These are phyloP conservation scores for Persicaria tinctoria DNA, from an alignment of 148 eudicot species.

Conservation along the genomic window DNA sequence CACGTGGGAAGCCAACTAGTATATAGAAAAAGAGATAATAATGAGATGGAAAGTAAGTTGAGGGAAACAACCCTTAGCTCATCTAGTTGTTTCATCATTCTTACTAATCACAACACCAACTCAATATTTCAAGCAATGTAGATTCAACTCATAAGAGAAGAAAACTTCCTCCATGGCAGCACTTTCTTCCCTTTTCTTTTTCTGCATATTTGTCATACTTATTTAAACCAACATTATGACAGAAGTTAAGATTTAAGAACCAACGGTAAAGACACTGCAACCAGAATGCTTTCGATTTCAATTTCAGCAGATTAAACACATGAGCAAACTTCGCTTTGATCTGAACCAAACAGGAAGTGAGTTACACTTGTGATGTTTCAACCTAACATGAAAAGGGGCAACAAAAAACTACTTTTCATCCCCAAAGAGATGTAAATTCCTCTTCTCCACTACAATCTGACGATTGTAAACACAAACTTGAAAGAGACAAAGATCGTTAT, in stretches of 20 bases:
- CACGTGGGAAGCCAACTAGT: too few species aligned
- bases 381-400: too few species aligned
- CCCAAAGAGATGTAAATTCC: too few species aligned
- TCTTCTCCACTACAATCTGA: too few species aligned
- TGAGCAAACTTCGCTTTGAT: background rate
- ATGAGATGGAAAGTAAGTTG: too few species aligned
- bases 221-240: background rate
- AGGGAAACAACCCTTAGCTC: too few species aligned
- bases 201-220: slow-evolving; percentile 32
- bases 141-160: slow-evolving; percentile 12
- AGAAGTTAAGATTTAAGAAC: background rate
- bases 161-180: slow-evolving; percentile 74
- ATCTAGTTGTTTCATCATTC: too few species aligned
- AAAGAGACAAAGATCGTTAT: background rate
- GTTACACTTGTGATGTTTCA: background rate
- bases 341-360: background rate
- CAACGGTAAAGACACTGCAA: background rate
- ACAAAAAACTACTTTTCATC: background rate
- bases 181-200: slow-evolving; percentile 51
- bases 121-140: too few species aligned
- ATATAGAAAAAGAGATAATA: too few species aligned
- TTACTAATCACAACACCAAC: too few species aligned
- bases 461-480: too few species aligned
- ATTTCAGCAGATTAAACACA: background rate
- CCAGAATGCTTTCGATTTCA: background rate